These are phyloP conservation scores for Alnus glutinosa DNA, from an alignment of 306 rosid genomes.

Conservation along the genomic window DNA sequence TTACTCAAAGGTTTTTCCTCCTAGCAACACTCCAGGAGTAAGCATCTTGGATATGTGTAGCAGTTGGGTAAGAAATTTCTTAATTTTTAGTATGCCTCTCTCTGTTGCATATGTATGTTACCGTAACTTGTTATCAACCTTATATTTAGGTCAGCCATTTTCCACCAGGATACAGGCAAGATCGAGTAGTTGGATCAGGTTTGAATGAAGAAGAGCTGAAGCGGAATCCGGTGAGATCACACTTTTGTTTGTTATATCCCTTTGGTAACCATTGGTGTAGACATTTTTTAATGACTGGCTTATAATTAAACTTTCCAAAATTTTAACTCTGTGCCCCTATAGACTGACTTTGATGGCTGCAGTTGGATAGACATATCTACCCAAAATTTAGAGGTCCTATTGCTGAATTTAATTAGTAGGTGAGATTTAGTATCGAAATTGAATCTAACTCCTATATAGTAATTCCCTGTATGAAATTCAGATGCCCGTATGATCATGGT, in stretches of 20 bases:
- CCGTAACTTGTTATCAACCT: conserved; percentile 19
- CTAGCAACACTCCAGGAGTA: conserved; percentile 69
- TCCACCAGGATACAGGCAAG: conserved; percentile 83
- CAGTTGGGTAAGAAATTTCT: conserved; percentile 70
- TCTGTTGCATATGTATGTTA: conserved; percentile 2
- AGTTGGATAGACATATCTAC: neutral
- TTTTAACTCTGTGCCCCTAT: neutral
- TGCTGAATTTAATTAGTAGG: neutral
- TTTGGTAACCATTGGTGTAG: neutral
- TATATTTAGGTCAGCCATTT: conserved; percentile 78
- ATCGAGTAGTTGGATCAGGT: conserved; percentile 67
- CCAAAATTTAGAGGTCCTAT: neutral
- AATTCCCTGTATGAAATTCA: neutral
- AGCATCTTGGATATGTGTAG: conserved; percentile 81
- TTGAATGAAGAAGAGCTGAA: conserved; percentile 83
- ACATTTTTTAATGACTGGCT: neutral
- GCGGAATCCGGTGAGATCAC: conserved; percentile 53
- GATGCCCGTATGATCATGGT: neutral
- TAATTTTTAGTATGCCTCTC: conserved; percentile 8
- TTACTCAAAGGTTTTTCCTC: conserved; percentile 68
- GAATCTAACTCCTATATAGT: neutral
- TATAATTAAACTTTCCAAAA: neutral
- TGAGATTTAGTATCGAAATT: neutral
- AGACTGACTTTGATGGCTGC: neutral
- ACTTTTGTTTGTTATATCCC: conserved; percentile 17